These are phyloP conservation scores for Ophiosphaerella korrae DNA, from an alignment of 2,329 filamentous ascomycete genomes.

Conservation along the genomic window DNA sequence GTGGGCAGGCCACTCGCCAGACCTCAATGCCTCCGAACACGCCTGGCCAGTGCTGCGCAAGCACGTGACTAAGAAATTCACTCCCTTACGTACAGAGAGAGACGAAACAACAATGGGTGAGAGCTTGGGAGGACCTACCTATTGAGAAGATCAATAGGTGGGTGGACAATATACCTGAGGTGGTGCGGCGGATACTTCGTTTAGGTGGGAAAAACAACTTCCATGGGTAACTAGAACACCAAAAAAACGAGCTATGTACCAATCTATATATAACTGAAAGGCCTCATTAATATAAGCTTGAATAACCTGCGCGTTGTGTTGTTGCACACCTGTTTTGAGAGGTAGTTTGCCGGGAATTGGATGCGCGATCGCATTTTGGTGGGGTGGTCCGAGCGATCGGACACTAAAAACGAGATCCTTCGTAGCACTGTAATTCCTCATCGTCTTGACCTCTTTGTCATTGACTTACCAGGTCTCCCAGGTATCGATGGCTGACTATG, in stretches of 20 bases:
- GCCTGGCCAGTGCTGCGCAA: constrained; percentile 8
- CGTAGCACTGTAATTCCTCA: not conserved
- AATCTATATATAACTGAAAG: too few species aligned
- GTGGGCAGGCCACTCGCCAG: constrained; percentile 10
- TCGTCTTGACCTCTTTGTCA: not conserved
- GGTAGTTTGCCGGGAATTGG: too few species aligned
- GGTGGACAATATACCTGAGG: constrained; percentile 1
- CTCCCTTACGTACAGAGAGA: not conserved
- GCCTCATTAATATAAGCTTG: too few species aligned
- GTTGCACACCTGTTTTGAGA: too few species aligned
- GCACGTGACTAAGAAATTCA: constrained; percentile 7
- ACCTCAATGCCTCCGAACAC: constrained; percentile 11
- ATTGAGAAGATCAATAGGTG: constrained; percentile 6
- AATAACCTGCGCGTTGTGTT: too few species aligned
- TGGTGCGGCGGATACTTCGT: constrained; percentile 5
- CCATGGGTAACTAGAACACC: constrained; percentile 2
- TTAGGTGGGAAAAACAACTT: constrained; percentile 9
- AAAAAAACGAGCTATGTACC: too few species aligned
- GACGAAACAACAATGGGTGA: not conserved
- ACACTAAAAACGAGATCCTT: too few species aligned
- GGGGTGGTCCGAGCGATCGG: too few species aligned
- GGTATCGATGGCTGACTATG: not conserved
- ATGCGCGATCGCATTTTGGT: too few species aligned
- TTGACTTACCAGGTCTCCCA: not conserved
- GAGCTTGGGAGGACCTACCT: constrained; percentile 2